These are phyloP conservation scores for Plasmodium adleri DNA, from an alignment of 169 alveolate genomes.

Conservation along the genomic window DNA sequence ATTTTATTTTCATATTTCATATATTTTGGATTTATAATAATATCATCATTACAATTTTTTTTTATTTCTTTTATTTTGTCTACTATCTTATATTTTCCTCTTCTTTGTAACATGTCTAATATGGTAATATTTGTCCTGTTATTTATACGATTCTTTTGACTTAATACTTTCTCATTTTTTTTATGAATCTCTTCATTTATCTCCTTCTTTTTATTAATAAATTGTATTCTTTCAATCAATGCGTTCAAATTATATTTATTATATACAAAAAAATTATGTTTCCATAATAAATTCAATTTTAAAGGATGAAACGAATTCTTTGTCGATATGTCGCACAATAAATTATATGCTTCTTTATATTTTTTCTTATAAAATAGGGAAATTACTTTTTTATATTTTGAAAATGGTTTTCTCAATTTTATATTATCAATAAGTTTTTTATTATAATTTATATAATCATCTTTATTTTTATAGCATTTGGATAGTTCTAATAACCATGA, in stretches of 20 bases:
- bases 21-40: conserved; percentile 5
- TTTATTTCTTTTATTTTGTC: neutral
- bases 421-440: neutral
- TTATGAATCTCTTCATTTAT: too few species aligned
- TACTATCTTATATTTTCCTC: too few species aligned
- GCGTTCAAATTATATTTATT: conserved; percentile 12
- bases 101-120: too few species aligned
- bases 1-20: too few species aligned
- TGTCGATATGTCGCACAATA: conserved; percentile 13
- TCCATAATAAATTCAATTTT: neutral
- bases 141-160: too few species aligned
- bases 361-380: conserved; percentile 17
- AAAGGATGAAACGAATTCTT: neutral
- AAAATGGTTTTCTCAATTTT: conserved; percentile 18
- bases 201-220: too few species aligned
- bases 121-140: too few species aligned
- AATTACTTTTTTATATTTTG: conserved; percentile 15
- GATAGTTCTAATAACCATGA: conserved; percentile 53
- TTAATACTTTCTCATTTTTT: too few species aligned
- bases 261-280: conserved; percentile 23
- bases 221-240: too few species aligned
- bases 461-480: conserved; percentile 7
- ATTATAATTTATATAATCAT: neutral
- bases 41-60: neutral
- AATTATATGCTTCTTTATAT: conserved; percentile 57